These are phyloP conservation scores for Parsonsia alboflavescens DNA, from an alignment of 257 asterid genomes.

Conservation along the genomic window DNA sequence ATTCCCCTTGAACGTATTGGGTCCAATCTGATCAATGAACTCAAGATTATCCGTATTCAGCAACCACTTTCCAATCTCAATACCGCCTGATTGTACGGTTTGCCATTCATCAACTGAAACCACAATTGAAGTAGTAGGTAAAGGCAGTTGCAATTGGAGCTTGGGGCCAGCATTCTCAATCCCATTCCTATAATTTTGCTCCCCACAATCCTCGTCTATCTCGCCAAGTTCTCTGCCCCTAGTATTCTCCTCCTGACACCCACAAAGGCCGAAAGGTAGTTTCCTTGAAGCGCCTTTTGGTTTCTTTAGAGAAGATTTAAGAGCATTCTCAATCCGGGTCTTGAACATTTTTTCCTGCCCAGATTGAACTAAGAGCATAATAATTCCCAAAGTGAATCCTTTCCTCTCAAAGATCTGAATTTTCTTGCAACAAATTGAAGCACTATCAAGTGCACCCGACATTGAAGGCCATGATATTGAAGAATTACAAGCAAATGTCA, in stretches of 20 bases:
- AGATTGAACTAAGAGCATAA: constrained; percentile 52
- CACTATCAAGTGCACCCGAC: constrained; percentile 83
- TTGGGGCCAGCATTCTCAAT: constrained; percentile 45
- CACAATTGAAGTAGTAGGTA: constrained; percentile 53
- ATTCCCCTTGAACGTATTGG: constrained; percentile 64
- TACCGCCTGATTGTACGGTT: constrained; percentile 68
- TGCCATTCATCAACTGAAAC: constrained; percentile 96
- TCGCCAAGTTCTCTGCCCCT: constrained; percentile 62
- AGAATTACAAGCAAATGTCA: constrained; percentile 87
- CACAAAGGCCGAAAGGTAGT: constrained; percentile 93
- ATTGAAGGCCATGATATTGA: constrained; percentile 87
- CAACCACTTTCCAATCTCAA: constrained; percentile 68
- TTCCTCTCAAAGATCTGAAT: constrained; percentile 95
- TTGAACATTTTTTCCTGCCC: constrained; percentile 79
- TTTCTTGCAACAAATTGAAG: constrained; percentile 81
- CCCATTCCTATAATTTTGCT: constrained; percentile 51
- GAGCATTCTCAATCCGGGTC: constrained; percentile 71
- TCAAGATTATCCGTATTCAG: constrained; percentile 61
- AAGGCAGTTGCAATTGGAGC: constrained; percentile 52
- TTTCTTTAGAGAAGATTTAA: constrained; percentile 65
- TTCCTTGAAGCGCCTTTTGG: constrained; percentile 62
- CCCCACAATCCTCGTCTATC: constrained; percentile 60
- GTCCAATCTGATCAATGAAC: constrained; percentile 66
- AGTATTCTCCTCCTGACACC: constrained; percentile 82
- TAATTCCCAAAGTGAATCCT: constrained; percentile 77